Evolutionary conservation across 2,329 filamentous ascomycete species (phyloP).

Genomic region (Hypoxylon sp.): DNA sequence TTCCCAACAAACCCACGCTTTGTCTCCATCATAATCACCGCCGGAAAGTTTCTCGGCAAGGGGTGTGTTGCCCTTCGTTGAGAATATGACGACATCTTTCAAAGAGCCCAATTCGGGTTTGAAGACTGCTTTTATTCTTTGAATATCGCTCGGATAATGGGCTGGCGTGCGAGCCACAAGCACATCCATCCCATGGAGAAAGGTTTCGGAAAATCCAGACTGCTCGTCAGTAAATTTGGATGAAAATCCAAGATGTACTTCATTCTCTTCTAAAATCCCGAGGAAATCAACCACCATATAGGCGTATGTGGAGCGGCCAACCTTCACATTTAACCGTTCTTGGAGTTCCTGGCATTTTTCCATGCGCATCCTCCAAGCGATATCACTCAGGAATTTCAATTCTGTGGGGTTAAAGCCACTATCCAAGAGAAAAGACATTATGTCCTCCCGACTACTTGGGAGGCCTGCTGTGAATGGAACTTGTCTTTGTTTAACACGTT

Average conservation of each 20-base stretch:
- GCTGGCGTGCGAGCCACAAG: constrained; percentile 79
- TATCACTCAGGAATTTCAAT: constrained; percentile 64
- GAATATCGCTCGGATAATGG: constrained; percentile 79
- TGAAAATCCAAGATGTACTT: constrained; percentile 79
- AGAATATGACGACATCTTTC: constrained; percentile 86
- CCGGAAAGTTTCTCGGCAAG: constrained; percentile 81
- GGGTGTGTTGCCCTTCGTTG: constrained; percentile 71
- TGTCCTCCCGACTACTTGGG: constrained; percentile 65
- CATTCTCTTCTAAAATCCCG: constrained; percentile 71
- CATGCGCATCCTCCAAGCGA: constrained; percentile 63
- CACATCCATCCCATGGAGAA: constrained; percentile 71
- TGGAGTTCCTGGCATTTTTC: constrained; percentile 68
- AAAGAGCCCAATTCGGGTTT: constrained; percentile 74
- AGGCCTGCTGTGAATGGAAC: constrained; percentile 65
- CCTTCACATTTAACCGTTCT: constrained; percentile 70
- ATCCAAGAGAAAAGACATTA: constrained; percentile 68
- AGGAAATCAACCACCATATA: constrained; percentile 79
- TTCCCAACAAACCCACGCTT: constrained; percentile 85
- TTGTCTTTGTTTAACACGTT: constrained; percentile 58
- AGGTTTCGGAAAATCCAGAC: constrained; percentile 66
- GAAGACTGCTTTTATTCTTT: constrained; percentile 74
- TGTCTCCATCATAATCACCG: constrained; percentile 86
- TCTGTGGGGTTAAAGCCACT: constrained; percentile 70
- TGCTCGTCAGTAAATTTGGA: constrained; percentile 70
- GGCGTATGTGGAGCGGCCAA: constrained; percentile 73